Conservation (phyloP, 805 yeast species). For the Jamesozyma spencerorum region DNA sequence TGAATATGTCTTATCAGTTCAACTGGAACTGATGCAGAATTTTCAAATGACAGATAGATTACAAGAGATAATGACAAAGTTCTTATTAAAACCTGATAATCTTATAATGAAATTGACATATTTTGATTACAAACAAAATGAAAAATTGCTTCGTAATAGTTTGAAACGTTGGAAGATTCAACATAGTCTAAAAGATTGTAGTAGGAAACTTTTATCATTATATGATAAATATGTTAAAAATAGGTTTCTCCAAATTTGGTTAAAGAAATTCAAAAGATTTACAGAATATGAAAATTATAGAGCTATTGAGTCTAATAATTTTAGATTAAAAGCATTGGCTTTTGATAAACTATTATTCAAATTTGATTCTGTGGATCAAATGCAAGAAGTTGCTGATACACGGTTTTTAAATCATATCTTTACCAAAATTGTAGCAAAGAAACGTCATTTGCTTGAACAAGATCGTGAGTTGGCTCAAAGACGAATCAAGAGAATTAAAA, state of each 20-base stretch:
- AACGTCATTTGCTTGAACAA: background rate
- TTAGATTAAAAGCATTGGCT: conserved; percentile 11
- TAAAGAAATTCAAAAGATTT: background rate
- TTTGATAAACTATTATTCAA: conserved; percentile 15
- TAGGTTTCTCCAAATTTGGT: conserved; percentile 6
- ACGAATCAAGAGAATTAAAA: background rate
- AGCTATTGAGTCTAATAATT: conserved; percentile 11
- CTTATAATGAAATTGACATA: conserved; percentile 17
- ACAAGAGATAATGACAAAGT: conserved; percentile 12
- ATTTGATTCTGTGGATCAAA: conserved; percentile 11
- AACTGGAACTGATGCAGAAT: conserved; percentile 16
- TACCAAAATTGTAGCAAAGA: conserved; percentile 7
- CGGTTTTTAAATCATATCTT: conserved; percentile 16
- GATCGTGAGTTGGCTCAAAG: background rate
- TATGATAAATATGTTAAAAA: conserved; percentile 8
- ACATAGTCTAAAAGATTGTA: background rate
- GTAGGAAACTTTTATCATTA: background rate
- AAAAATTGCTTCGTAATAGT: conserved; percentile 4
- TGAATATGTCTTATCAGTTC: conserved; percentile 13
- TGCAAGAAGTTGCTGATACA: conserved; percentile 18
- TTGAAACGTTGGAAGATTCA: conserved; percentile 16
- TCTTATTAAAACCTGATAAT: conserved; percentile 21
- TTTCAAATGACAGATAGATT: conserved; percentile 12
- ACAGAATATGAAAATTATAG: background rate
- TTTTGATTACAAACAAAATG: conserved; percentile 11